These are phyloP conservation scores for Saussurea involucrata DNA, from an alignment of 129 eudicot genomes.

Conservation along the genomic window DNA sequence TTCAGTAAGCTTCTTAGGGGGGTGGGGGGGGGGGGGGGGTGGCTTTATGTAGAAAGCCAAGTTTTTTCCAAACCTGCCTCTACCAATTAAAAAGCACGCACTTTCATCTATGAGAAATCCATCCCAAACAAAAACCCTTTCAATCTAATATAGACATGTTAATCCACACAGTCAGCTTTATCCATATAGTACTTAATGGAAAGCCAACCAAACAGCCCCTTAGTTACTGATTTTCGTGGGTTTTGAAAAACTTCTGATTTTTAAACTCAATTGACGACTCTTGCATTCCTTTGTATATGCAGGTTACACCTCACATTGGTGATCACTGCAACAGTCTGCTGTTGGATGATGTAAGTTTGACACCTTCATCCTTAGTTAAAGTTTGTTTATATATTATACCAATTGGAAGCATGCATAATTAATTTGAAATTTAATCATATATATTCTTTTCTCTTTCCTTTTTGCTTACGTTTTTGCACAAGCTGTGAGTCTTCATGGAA, in stretches of 20 bases:
- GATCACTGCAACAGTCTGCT: slow-evolving; percentile 51
- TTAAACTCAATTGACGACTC: not conserved
- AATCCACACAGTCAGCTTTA: too few species aligned
- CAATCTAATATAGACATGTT: too few species aligned
- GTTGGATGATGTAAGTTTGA: slow-evolving; percentile 54
- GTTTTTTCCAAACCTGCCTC: too few species aligned
- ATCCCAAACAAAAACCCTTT: too few species aligned
- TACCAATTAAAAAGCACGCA: too few species aligned
- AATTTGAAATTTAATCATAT: not conserved
- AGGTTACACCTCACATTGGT: slow-evolving; percentile 49
- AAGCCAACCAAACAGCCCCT: too few species aligned
- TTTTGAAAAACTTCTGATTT: not conserved
- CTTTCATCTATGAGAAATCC: too few species aligned
- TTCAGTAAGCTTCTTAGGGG: too few species aligned
- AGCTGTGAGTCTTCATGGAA: not conserved
- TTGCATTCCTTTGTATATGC: not conserved
- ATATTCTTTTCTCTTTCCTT: not conserved
- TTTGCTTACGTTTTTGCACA: not conserved
- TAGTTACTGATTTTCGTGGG: not conserved
- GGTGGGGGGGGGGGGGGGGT: too few species aligned
- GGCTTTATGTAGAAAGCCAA: too few species aligned
- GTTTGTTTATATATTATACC: not conserved
- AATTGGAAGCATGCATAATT: not conserved
- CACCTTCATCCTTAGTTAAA: not conserved
- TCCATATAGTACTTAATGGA: too few species aligned